These are phyloP conservation scores for Talaromyces sp. DNA, from an alignment of 2,329 filamentous ascomycete species.

Conservation along the genomic window DNA sequence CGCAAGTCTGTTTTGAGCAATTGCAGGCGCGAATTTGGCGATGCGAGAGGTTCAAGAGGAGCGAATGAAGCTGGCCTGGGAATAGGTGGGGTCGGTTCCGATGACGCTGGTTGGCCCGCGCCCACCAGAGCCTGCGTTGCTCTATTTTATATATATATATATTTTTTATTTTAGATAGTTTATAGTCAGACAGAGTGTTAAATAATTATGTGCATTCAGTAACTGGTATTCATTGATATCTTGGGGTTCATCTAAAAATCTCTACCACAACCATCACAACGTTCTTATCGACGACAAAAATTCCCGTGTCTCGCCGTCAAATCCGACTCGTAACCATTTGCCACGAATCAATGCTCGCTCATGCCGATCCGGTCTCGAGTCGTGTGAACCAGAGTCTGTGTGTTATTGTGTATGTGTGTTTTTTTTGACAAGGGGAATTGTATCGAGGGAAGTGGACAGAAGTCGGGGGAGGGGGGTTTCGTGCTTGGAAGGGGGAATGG, in stretches of 20 bases:
- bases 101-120: neutral
- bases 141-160: neutral
- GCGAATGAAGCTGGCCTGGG: neutral
- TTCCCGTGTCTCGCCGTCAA: neutral
- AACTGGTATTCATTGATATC: slow-evolving; percentile 10
- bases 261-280: slow-evolving; percentile 12
- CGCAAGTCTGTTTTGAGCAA: neutral
- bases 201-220: slow-evolving; percentile 9
- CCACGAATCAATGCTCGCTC: neutral
- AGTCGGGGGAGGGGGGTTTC: slow-evolving; percentile 4
- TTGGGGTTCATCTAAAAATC: slow-evolving; percentile 9
- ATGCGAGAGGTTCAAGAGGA: neutral
- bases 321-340: slow-evolving; percentile 1
- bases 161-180: neutral
- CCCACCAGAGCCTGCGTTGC: neutral
- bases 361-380: slow-evolving; percentile 3
- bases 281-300: slow-evolving; percentile 1
- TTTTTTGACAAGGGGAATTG: slow-evolving; percentile 1
- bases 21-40: neutral
- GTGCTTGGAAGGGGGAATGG: neutral
- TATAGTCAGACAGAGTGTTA: neutral
- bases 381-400: slow-evolving; percentile 2
- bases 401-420: slow-evolving; percentile 2
- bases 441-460: slow-evolving; percentile 3
- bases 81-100: neutral